Conservation (phyloP, 1,284 basidiomycete genomes). For the Irpex rosettiformis region DNA sequence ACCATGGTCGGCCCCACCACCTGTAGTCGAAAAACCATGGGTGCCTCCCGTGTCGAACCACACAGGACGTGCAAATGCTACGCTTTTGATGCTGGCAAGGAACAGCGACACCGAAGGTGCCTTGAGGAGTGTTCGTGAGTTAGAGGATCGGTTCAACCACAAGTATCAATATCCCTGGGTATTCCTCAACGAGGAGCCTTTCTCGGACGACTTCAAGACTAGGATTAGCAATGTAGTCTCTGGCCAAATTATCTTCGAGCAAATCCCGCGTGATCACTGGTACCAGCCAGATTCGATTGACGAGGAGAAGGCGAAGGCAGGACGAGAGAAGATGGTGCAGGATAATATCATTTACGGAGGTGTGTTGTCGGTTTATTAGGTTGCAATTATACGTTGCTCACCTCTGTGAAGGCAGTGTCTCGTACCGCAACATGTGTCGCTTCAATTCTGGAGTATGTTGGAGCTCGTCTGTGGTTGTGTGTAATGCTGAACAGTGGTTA, state of each 20-base stretch:
- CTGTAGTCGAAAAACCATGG: background rate
- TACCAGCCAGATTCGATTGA: slow-evolving; percentile 82
- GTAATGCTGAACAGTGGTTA: background rate
- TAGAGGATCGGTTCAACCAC: slow-evolving; percentile 80
- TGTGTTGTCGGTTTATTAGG: slow-evolving; percentile 23
- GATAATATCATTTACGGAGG: slow-evolving; percentile 88
- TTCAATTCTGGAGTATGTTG: slow-evolving; percentile 85
- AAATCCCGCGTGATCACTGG: slow-evolving; percentile 84
- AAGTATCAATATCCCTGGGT: slow-evolving; percentile 85
- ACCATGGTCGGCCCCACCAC: slow-evolving; percentile 36
- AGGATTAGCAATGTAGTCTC: slow-evolving; percentile 31
- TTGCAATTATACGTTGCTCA: slow-evolving; percentile 1
- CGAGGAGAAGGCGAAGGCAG: slow-evolving; percentile 67
- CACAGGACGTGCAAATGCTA: slow-evolving; percentile 74
- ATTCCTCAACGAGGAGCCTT: slow-evolving; percentile 82
- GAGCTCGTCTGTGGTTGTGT: slow-evolving; percentile 6
- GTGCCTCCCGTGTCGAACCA: slow-evolving; percentile 2
- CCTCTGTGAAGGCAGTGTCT: slow-evolving; percentile 49
- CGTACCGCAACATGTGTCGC: slow-evolving; percentile 90
- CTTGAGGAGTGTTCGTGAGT: slow-evolving; percentile 42
- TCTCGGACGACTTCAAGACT: slow-evolving; percentile 77
- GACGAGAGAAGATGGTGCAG: slow-evolving; percentile 71
- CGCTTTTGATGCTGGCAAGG: slow-evolving; percentile 82
- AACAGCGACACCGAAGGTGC: slow-evolving; percentile 76
- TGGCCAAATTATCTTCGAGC: slow-evolving; percentile 68